Evolutionary conservation across 2,329 filamentous ascomycete genomes (phyloP).

Genomic region (Claviceps humidiphila): DNA sequence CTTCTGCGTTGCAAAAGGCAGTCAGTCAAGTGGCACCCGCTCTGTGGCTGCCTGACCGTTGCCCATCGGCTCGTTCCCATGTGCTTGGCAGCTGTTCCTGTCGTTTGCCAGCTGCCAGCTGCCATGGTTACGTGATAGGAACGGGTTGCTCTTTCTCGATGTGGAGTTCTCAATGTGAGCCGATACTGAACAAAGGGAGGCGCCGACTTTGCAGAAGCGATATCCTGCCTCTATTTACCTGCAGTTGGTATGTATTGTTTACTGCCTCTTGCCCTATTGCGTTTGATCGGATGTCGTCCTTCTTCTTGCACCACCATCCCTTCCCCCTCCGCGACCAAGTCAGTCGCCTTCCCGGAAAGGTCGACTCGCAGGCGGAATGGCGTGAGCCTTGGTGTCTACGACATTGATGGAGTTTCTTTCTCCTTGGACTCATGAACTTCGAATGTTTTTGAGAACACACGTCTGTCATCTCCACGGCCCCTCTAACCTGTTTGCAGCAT

Average conservation of each 20-base stretch:
- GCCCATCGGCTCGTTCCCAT: background rate
- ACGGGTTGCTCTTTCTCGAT: slow-evolving; percentile 1
- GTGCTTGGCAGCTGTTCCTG: slow-evolving; percentile 1
- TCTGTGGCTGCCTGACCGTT: background rate
- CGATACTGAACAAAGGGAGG: slow-evolving; percentile 5
- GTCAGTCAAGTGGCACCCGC: slow-evolving; percentile 1
- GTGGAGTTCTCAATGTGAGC: slow-evolving; percentile 3
- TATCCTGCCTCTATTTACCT: background rate
- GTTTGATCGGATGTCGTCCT: background rate
- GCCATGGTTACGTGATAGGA: background rate
- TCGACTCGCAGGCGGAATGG: background rate
- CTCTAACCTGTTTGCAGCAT: slow-evolving; percentile 15
- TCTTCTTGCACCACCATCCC: background rate
- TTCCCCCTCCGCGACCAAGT: background rate
- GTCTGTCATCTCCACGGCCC: background rate
- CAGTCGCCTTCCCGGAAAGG: background rate
- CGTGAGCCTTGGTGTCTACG: background rate
- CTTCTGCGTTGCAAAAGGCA: background rate
- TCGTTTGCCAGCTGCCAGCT: slow-evolving; percentile 4
- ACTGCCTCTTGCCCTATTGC: background rate
- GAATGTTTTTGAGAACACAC: slow-evolving; percentile 1
- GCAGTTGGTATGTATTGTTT: slow-evolving; percentile 1
- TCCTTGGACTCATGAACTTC: background rate
- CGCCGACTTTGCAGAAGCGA: background rate
- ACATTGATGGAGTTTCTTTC: background rate